phyloP scores from a whole-genome alignment of 2,329 filamentous ascomycete species.

The Colletotrichum nymphaeae region DNA sequence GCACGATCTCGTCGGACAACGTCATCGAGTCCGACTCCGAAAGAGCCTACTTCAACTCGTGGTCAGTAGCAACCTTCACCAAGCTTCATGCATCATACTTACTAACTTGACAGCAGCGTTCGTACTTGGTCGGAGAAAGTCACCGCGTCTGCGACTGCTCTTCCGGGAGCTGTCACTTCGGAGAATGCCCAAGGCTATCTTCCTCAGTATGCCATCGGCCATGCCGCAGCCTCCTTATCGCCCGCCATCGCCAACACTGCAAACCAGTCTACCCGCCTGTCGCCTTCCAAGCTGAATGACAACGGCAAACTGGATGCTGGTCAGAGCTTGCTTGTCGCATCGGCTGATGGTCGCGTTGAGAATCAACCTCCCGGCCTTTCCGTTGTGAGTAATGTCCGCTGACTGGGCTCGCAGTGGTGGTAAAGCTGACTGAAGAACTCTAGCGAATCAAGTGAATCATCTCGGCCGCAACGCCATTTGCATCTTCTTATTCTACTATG shows the following conservation, averaged over 20 bases:
- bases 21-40: slow-evolving; percentile 57
- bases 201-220: slow-evolving; percentile 60
- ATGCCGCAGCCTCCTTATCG: slow-evolving; percentile 62
- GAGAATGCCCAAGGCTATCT: slow-evolving; percentile 66
- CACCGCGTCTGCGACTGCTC: slow-evolving; percentile 57
- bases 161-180: slow-evolving; percentile 62
- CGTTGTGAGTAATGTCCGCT: neutral
- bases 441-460: slow-evolving; percentile 19
- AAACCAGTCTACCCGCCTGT: slow-evolving; percentile 43
- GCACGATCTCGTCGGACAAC: slow-evolving; percentile 21
- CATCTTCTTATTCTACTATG: slow-evolving; percentile 20
- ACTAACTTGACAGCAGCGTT: slow-evolving; percentile 3
- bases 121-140: slow-evolving; percentile 51
- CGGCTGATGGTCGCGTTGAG: slow-evolving; percentile 54
- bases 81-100: too few relatives aligned
- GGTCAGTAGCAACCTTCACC: neutral
- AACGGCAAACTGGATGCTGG: slow-evolving; percentile 37
- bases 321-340: slow-evolving; percentile 31
- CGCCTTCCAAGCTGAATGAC: slow-evolving; percentile 42
- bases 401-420: neutral
- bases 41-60: slow-evolving; percentile 56
- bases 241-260: slow-evolving; percentile 55
- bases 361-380: slow-evolving; percentile 52
- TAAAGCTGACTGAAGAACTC: neutral
- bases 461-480: neutral